Evolutionary conservation across 1,284 basidiomycete genomes (phyloP).

Genomic region (Spongiforma sp.): DNA sequence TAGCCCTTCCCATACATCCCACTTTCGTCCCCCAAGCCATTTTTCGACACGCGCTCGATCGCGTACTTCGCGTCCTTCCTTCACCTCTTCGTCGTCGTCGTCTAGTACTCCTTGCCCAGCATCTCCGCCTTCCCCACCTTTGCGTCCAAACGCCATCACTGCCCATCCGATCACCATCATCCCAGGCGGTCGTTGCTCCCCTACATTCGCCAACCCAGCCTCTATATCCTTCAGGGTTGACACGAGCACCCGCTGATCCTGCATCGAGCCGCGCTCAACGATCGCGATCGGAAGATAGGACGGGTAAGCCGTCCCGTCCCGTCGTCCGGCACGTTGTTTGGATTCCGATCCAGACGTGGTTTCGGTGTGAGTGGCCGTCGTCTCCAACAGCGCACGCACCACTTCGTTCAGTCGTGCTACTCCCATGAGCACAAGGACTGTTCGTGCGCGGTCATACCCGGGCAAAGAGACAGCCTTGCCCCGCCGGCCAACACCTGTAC

Average conservation of each 20-base stretch:
- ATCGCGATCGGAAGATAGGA: slow-evolving; percentile 85
- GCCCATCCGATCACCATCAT: slow-evolving; percentile 97
- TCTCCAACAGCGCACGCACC: slow-evolving; percentile 60
- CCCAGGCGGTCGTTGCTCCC: slow-evolving; percentile 92
- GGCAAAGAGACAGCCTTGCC: slow-evolving; percentile 88
- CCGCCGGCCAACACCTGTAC: slow-evolving; percentile 91
- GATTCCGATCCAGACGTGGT: not conserved
- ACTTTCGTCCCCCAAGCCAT: slow-evolving; percentile 64
- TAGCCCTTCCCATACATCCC: slow-evolving; percentile 67
- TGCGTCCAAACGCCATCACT: slow-evolving; percentile 61
- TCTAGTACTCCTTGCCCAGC: slow-evolving; percentile 45
- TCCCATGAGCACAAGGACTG: slow-evolving; percentile 92
- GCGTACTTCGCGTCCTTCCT: slow-evolving; percentile 39
- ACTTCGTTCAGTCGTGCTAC: slow-evolving; percentile 85
- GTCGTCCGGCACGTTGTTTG: slow-evolving; percentile 21
- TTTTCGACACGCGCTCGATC: slow-evolving; percentile 56
- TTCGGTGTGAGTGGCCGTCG: too few species aligned
- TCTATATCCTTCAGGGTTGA: slow-evolving; percentile 81
- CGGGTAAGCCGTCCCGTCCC: slow-evolving; percentile 75
- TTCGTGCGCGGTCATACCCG: slow-evolving; percentile 83
- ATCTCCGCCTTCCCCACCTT: slow-evolving; percentile 56
- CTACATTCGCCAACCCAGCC: slow-evolving; percentile 71
- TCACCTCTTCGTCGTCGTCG: slow-evolving; percentile 39
- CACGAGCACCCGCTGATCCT: slow-evolving; percentile 87
- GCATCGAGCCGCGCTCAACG: slow-evolving; percentile 91